Percentiles rank a stretch among this genome's conserved stretches.
Conservation (phyloP, 495 filamentous ascomycete genomes). For the Neurospora discreta region DNA sequence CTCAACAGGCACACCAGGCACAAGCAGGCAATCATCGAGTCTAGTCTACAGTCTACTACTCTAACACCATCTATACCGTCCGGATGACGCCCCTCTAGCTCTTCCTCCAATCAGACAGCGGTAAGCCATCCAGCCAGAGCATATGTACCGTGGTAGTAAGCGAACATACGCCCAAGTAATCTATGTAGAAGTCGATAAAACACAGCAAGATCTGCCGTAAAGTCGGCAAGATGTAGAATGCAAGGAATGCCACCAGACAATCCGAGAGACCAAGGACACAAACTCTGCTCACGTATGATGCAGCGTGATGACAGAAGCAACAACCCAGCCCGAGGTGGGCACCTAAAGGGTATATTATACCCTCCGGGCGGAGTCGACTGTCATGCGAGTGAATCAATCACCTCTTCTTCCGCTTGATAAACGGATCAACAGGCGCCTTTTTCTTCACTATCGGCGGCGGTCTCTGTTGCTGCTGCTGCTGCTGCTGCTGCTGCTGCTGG, state of each 20-base stretch:
- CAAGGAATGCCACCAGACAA: not conserved
- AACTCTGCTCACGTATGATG: not conserved
- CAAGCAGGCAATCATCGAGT: not conserved
- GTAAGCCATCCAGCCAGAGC: not conserved
- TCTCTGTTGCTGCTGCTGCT: not conserved
- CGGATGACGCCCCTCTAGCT: not conserved
- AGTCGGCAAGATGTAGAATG: not conserved
- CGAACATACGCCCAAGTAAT: not conserved
- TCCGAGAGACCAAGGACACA: not conserved
- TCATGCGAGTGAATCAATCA: not conserved
- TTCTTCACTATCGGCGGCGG: slow-evolving; percentile 18
- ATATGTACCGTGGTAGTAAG: not conserved
- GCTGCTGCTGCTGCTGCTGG: not conserved
- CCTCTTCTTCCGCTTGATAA: slow-evolving; percentile 31
- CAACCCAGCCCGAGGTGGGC: not conserved
- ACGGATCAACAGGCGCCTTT: slow-evolving; percentile 28
- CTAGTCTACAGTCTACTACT: not conserved
- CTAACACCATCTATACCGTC: not conserved
- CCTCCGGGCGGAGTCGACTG: not conserved
- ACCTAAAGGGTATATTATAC: not conserved
- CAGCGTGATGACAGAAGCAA: not conserved
- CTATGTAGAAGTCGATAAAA: not conserved
- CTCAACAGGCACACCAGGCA: not conserved
- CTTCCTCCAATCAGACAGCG: not conserved
- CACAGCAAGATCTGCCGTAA: not conserved